Evolutionary conservation across 495 filamentous ascomycete species (phyloP).

Genomic region (Cercophora samala): DNA sequence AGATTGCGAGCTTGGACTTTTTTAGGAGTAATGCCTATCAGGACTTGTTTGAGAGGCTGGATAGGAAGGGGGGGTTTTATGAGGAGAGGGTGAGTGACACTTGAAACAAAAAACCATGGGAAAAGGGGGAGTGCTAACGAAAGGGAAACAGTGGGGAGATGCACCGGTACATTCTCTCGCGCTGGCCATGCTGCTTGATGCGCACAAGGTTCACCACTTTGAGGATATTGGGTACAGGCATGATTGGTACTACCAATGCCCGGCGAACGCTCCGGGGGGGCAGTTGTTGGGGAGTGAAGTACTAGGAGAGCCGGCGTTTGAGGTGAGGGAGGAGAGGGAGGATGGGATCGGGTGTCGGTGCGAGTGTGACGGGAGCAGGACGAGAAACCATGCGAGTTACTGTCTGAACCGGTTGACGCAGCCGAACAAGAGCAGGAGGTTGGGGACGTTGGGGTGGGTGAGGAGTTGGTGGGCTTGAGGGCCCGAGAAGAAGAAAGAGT

Average conservation of each 20-base stretch:
- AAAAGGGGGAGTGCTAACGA: too few relatives aligned
- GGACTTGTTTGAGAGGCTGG: slow-evolving; percentile 47
- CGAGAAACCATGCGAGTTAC: slow-evolving; percentile 34
- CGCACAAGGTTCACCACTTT: slow-evolving; percentile 52
- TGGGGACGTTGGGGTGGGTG: slow-evolving; percentile 28
- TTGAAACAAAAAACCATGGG: too few relatives aligned
- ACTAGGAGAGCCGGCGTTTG: slow-evolving; percentile 25
- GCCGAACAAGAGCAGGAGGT: slow-evolving; percentile 33
- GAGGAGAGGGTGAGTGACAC: slow-evolving; percentile 43
- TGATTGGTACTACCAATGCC: slow-evolving; percentile 47
- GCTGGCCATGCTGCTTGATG: slow-evolving; percentile 47
- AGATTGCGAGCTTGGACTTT: slow-evolving; percentile 54
- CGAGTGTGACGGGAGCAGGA: slow-evolving; percentile 40
- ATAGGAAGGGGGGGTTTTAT: slow-evolving; percentile 51
- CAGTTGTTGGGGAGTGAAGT: slow-evolving; percentile 36
- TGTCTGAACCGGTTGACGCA: slow-evolving; percentile 38
- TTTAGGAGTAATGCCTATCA: slow-evolving; percentile 49
- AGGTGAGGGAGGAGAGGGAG: slow-evolving; percentile 33
- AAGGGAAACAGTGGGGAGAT: slow-evolving; percentile 47
- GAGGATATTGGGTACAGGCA: slow-evolving; percentile 53
- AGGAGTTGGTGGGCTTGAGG: slow-evolving; percentile 6
- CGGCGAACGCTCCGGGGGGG: slow-evolving; percentile 42
- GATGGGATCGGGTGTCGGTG: slow-evolving; percentile 46
- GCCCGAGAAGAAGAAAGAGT: neutral
- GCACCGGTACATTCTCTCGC: slow-evolving; percentile 53